Percentiles rank a stretch among this genome's conserved stretches.
Evolutionary conservation across 441 rosid species (phyloP).

Genomic region (Corymbia calophylla): DNA sequence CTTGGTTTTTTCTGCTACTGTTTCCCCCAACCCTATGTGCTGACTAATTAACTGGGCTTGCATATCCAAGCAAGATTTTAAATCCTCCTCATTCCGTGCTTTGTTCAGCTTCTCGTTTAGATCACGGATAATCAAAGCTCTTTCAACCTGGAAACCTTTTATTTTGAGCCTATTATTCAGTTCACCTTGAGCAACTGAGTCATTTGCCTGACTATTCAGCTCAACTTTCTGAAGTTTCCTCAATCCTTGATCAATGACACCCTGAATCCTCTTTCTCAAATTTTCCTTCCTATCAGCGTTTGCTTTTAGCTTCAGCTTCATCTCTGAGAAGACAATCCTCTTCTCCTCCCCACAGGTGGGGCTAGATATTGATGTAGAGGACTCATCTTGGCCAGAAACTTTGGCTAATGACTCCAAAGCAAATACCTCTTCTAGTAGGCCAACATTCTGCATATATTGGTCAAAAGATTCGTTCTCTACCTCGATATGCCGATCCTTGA

Average conservation of each 20-base stretch:
- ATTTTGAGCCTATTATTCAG: slow-evolving; percentile 17
- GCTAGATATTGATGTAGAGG: slow-evolving; percentile 1
- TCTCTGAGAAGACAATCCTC: slow-evolving; percentile 21
- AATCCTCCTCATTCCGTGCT: slow-evolving; percentile 78
- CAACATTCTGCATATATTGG: slow-evolving; percentile 67
- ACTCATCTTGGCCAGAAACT: slow-evolving; percentile 17
- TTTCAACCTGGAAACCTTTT: slow-evolving; percentile 34
- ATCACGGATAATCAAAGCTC: slow-evolving; percentile 44
- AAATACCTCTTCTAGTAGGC: slow-evolving; percentile 75
- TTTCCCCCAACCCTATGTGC: background rate
- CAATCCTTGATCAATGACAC: slow-evolving; percentile 55
- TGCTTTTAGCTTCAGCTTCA: slow-evolving; percentile 44
- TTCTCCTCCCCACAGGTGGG: slow-evolving; percentile 16
- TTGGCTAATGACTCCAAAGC: slow-evolving; percentile 34
- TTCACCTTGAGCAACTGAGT: slow-evolving; percentile 16
- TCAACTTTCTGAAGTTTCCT: slow-evolving; percentile 39
- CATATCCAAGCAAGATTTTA: slow-evolving; percentile 59
- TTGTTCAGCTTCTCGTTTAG: slow-evolving; percentile 67
- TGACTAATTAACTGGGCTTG: slow-evolving; percentile 39
- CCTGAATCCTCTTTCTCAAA: slow-evolving; percentile 37
- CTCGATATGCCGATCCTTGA: slow-evolving; percentile 60
- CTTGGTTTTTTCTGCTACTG: slow-evolving; percentile 13
- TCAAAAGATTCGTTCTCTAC: slow-evolving; percentile 84
- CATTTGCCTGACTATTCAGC: slow-evolving; percentile 6
- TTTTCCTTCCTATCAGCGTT: slow-evolving; percentile 40